Evolutionary conservation across 305 asterid genomes (phyloP), one percentile per base, ranked within the genome.

Genomic region (Striga hermonthica): DNA sequence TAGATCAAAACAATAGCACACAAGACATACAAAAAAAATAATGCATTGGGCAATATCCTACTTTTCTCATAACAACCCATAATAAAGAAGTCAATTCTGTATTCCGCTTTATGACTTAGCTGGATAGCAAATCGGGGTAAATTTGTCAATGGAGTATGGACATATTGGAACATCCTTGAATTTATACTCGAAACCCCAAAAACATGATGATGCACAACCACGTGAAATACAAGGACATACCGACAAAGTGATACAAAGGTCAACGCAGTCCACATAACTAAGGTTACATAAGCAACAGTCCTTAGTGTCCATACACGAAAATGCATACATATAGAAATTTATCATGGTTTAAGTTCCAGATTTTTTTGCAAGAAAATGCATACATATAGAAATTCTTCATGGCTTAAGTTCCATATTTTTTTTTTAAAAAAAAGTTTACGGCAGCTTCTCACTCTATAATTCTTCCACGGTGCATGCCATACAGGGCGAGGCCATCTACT

Each of bases 391-490:
- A 40, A 37, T 40, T 9, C 59, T 49, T 65, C 68, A 60, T 64
- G 38, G 40, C 45, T 48, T 14, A 60, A 12, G 41, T 47, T 69
- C 15, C n/a, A 39, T 36, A 62, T 54, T 1, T 48, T 44, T 68
- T 64, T 48, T 13, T 22, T 22, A 1, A 10, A 66, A 16, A 66
- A 16, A 72, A 67, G 59, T 37, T 28, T 34, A 44, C 56, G 63
- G 63, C 72, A 61, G 61, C 34, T 56, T 72, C 79, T 76, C 74
- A 93, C 99, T 83, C 97, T 82, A 78, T 90, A 90, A 78, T 90
- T 93, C 83, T 88, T 90, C 97, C 96, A 93, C 11, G 96, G 97
- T 40, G 95, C 74, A 79, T 60, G 97, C 98, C 97, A 93, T 43
- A 78, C 78, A 39, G 97, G 98, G 64, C 97, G 95, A 43, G 97